Base-by-base conservation (phyloP, 2,329 filamentous ascomycete genomes). In the Fusarium fracticaudum region DNA sequence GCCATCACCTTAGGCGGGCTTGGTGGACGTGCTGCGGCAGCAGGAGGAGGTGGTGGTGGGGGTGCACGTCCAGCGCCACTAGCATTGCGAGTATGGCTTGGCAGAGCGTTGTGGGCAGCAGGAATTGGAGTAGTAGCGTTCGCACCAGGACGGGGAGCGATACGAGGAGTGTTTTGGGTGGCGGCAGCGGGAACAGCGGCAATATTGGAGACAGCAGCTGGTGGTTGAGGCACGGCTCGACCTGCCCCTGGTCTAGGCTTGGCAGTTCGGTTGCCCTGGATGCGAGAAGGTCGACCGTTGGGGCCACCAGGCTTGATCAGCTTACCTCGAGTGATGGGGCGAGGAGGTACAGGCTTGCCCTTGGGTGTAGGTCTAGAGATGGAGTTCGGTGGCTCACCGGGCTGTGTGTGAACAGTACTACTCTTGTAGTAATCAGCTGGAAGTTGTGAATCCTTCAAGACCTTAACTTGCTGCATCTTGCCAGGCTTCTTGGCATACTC, bases 401-500 rank as follows among this genome's bases (percentile, higher is more conserved):
- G 90, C 50, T 91, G 92, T 2, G 95, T 98, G 81, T 98, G 96
- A 61, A 99, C 91, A 22, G 92, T 92, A 68, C 94, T 92, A 81
- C 95, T 98, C 89, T 99, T 99, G 87, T 99, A 99, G 72, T 91
- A 89, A 83, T 99, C 96, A 54, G 91, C 91, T 8, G 88, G 85
- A 60, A 92, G 89, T 60, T 91, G 89, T 1, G 95, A 91, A 80
- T 99, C 96, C 84, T 97, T 98, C 69, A 97, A 80, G 14, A 94
- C 94, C 85, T 98, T 98, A 80, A 99, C 93, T 11, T 91, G 84
- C 61, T 96, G 93, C 82, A 94, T 89, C 85, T 99, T 99, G 63
- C 94, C 94, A 3, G 96, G 96, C 84, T 99, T 99, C 88, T 98
- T 99, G 80, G 96, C 95, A 83, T 98, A 99, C 81, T 98, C 94